Evolutionary conservation across 1,284 basidiomycete genomes (phyloP), one percentile per base, ranked within the genome.

Genomic region (Trichosporon asahii): DNA sequence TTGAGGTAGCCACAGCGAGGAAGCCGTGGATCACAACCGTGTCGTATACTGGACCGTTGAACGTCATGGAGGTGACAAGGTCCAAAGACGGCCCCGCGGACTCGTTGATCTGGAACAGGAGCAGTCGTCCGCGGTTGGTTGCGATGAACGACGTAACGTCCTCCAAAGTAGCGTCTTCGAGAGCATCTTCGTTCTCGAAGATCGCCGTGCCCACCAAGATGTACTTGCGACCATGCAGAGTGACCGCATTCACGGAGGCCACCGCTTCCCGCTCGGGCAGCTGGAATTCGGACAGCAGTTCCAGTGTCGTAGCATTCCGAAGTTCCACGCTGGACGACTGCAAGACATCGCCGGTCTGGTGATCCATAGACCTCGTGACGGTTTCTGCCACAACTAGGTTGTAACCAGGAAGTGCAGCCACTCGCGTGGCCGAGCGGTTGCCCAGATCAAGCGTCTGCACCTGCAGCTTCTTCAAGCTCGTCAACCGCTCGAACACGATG

Each of bases 401-500:
- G 64, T 86, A 80, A 1, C 79, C 79, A 0, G 87, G 84, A 70
- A 89, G 85, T 76, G 91, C 85, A 1, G 86, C 86, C 27, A 95
- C 86, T 63, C 87, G 86, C 6, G 86, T 85, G 0, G 92, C 91
- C 68, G 87, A 90, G 66, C 91, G 88, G 49, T 87, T 81, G 0
- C 90, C 91, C 3, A 93, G 82, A 35, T 88, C 85, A 29, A 93
- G 90, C 35, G 91, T 88, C 72, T 90, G 88, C 46, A 95, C 89
- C 74, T 94, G 91, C 79, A 94, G 86, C 83, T 92, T 92, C 76
- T 92, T 90, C 11, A 93, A 84, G 68, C 90, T 88, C n/a, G 85
- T 85, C 15, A 93, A 85, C 18, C 84, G 85, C 11, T 90, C 90
- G 57, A 95, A 87, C 63, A 87, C 81, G 9, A 95, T 80, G 0